Evolutionary conservation across 2,329 filamentous ascomycete species (phyloP), one percentile per base, ranked within the genome.

Genomic region (Pezicula rhizophila): DNA sequence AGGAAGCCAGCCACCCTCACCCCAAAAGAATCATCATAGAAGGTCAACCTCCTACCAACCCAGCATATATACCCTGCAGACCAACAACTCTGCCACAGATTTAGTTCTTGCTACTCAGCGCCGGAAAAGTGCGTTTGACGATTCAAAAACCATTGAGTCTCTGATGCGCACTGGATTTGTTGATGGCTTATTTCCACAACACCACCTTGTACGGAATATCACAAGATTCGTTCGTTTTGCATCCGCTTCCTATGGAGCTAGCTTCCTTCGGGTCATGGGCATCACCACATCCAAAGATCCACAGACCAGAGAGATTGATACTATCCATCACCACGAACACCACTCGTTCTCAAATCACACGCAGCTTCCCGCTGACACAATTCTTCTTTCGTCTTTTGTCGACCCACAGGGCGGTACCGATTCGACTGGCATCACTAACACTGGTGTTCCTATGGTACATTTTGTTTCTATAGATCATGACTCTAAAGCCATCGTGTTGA

Each of bases 141-240:
- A 60, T 23, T 50, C 51, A 0, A 53, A 58, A 23, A 52, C 58
- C 3, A 34, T 66, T 5, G 56, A 62, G 20, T 44, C 44, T n/a
- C 45, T 66, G n/a, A 57, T 55, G 26, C 53, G 57, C 26, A 77
- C 76, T 1, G 80, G 81, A 1, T 71, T 69, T 42, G 70, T 83
- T 1, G 72, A 77, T 31, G 79, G 78, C 1, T 73, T 79, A 43
- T 85, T 84, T 45, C 82, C 82, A 0, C 65, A 70, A 4, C 74
- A 73, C 28, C 81, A 83, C 55, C 68, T 85, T 7, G 68, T 84
- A 8, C 71, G 74, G 28, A 85, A 84, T 57, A 78, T 85, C 20
- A 77, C 76, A 2, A 72, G 82, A 33, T 85, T 84, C 52, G 82
- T 85, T 69, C 74, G 79, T 3, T 85, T 83, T 57, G 80, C 82